Evolutionary conservation across 1,284 basidiomycete genomes (phyloP), one percentile per base, ranked within the genome.

Genomic region (Neolentinus lepideus): DNA sequence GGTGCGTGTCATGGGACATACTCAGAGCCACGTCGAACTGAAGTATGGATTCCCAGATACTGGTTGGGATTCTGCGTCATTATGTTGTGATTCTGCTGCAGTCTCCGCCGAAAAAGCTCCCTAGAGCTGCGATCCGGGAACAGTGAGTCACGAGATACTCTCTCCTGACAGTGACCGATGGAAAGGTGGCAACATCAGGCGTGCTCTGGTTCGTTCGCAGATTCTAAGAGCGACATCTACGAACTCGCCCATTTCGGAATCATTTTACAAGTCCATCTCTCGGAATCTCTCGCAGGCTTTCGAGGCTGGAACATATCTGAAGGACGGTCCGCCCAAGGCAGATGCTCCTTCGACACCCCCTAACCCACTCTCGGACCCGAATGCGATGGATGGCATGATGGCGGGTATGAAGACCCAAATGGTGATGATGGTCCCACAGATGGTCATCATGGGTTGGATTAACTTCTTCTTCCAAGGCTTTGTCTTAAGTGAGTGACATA

Each of bases 401-500:
- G 84, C 94, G 27, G 92, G 92, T 53, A 92, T 99, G 90, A 99
- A 98, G 79, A 97, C 96, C 53, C 96, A 98, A 73, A 94, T 94
- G 79, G 94, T 98, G 54, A 95, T 96, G 87, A 92, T 92, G 92
- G 88, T 96, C 8, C 93, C 92, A 9, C 93, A 98, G 71, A 98
- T 98, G 87, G 80, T 98, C 60, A 95, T 99, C 64, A 99, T 99
- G 97, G 96, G 95, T 60, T 99, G 97, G 92, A 97, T 99, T 76
- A 98, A 96, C 73, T 95, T 96, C 71, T 99, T 99, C 84, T 99
- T 99, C 75, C 91, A 93, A 61, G 96, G 96, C 31, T 98, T 99
- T 69, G 91, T 99, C 54, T 81, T 98, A 58, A 97, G 96, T 98
- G 69, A 71, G 93, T 85, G 51, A 54, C 45, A 51, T 53, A 51